Conservation (phyloP, 2,329 filamentous ascomycete species). For the Colletotrichum siamense region DNA sequence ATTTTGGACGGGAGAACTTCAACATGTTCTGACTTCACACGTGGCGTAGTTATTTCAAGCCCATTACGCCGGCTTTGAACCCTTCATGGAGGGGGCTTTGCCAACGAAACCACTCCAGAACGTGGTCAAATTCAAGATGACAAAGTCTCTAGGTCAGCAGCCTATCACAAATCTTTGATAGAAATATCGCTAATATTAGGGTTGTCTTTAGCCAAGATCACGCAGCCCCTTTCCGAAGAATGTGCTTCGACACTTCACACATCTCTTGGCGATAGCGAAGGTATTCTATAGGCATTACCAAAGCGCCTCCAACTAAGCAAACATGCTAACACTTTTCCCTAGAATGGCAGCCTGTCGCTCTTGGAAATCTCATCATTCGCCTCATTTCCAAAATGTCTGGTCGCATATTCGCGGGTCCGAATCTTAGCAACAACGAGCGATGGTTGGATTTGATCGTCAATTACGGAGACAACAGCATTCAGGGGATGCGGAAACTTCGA, state of each 20-base stretch:
- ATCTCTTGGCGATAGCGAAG: background rate
- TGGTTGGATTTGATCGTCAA: background rate
- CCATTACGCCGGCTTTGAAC: background rate
- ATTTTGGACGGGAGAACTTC: background rate
- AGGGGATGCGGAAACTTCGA: background rate
- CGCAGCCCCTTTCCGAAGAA: background rate
- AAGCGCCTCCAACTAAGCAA: background rate
- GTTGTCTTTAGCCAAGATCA: background rate
- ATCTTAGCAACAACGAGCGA: background rate
- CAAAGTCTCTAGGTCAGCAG: background rate
- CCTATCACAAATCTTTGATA: background rate
- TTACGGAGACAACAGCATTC: background rate
- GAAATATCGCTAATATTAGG: background rate
- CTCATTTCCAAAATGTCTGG: background rate
- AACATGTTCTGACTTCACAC: background rate
- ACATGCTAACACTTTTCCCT: background rate
- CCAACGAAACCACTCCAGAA: background rate
- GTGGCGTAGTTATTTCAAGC: background rate
- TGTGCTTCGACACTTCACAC: background rate
- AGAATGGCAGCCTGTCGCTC: background rate
- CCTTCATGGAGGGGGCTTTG: background rate
- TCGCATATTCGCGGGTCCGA: background rate
- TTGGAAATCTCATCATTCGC: background rate
- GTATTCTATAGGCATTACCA: background rate
- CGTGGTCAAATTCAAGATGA: background rate